A percentile compares a stretch with the other conserved stretches of the same genome.
phyloP scores from a whole-genome alignment of 2,329 filamentous ascomycete species.

The Podosphaera fusca region DNA sequence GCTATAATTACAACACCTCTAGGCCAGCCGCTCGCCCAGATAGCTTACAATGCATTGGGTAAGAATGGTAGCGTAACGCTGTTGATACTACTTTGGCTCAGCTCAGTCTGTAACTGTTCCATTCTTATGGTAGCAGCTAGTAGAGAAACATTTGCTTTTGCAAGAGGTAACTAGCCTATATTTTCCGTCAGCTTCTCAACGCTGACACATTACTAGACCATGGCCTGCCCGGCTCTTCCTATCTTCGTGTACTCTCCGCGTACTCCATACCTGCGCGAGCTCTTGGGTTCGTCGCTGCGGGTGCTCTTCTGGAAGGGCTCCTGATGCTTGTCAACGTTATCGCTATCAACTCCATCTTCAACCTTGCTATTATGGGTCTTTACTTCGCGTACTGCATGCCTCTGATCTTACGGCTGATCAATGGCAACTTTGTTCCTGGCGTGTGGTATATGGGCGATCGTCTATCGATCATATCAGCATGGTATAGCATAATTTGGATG shows the following conservation, averaged over 20 bases:
- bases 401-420: conserved; percentile 12
- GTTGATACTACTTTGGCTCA: conserved; percentile 27
- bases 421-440: conserved; percentile 13
- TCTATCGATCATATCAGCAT: conserved; percentile 10
- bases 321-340: conserved; percentile 17
- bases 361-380: conserved; percentile 16
- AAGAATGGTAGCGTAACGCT: conserved; percentile 33
- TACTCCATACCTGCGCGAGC: conserved; percentile 15
- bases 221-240: conserved; percentile 14
- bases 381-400: conserved; percentile 17
- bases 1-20: conserved; percentile 25
- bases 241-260: conserved; percentile 11
- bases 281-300: conserved; percentile 12
- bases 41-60: conserved; percentile 36
- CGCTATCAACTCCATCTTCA: conserved; percentile 16
- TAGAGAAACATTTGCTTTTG: conserved; percentile 39
- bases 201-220: conserved; percentile 9
- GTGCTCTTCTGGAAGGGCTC: conserved; percentile 13
- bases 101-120: conserved; percentile 13
- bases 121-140: conserved; percentile 31
- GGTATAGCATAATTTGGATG: conserved; percentile 15
- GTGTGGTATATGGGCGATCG: conserved; percentile 15
- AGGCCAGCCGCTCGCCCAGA: conserved; percentile 31
- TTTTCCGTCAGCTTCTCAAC: background rate
- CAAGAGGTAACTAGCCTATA: conserved; percentile 19